These are phyloP conservation scores for Austroboletus novae-zelandiae DNA, from an alignment of 1,284 basidiomycete species.

Conservation along the genomic window DNA sequence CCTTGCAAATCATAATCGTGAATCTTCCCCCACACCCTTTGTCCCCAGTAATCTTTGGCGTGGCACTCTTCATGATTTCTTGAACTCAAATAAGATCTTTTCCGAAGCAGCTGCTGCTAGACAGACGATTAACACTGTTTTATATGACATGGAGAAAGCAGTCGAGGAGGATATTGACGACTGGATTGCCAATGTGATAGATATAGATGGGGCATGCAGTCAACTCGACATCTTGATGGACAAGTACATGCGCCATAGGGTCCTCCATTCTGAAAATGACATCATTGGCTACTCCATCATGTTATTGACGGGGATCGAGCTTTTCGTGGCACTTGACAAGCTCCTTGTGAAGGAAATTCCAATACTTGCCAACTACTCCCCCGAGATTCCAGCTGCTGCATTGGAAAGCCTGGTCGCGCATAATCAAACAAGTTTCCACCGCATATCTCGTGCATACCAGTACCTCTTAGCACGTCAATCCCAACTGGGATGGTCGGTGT, in stretches of 20 bases:
- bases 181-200: not conserved
- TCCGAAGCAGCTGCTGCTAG: not conserved
- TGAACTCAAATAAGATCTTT: slow-evolving; percentile 5
- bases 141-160: slow-evolving; percentile 4
- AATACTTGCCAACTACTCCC: not conserved
- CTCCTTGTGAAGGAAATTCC: not conserved
- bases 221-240: not conserved
- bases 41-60: not conserved
- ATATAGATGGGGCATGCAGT: not conserved
- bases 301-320: not conserved
- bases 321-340: not conserved
- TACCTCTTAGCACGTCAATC: slow-evolving; percentile 1
- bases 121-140: slow-evolving; percentile 8
- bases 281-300: not conserved
- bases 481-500: not conserved
- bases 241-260: not conserved
- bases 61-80: slow-evolving; percentile 10
- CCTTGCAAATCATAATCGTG: not conserved
- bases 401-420: not conserved
- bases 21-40: not conserved
- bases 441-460: not conserved
- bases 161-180: not conserved
- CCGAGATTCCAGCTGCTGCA: not conserved
- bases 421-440: not conserved
- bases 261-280: not conserved